Conservation (phyloP, 768 basidiomycete genomes). For the Boletus tomentosulus region DNA sequence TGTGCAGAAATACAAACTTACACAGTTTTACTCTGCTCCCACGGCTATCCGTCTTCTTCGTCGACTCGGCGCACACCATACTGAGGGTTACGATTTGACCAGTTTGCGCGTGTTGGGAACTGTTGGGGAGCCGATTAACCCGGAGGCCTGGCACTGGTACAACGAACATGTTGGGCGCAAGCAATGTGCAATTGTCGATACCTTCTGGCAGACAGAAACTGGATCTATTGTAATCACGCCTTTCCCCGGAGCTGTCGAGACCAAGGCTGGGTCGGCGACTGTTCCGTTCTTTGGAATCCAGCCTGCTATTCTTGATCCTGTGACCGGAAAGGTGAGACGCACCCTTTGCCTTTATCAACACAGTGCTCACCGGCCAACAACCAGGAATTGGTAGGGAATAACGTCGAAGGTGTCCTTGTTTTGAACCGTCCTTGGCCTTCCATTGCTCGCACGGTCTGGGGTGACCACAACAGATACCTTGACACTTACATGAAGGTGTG, state of each 20-base stretch:
- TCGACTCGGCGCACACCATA: slow-evolving; percentile 81
- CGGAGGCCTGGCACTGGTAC: slow-evolving; percentile 99
- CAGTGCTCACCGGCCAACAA: not conserved
- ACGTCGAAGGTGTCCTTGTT: slow-evolving; percentile 87
- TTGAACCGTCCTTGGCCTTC: slow-evolving; percentile 91
- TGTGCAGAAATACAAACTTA: slow-evolving; percentile 88
- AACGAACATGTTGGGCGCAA: slow-evolving; percentile 87
- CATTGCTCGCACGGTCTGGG: slow-evolving; percentile 88
- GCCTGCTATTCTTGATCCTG: slow-evolving; percentile 81
- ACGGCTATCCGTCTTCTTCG: slow-evolving; percentile 93
- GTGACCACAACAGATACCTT: slow-evolving; percentile 84
- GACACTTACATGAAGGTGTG: slow-evolving; percentile 68
- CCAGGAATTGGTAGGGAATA: slow-evolving; percentile 68
- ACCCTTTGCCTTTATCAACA: not conserved
- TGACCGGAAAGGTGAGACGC: slow-evolving; percentile 56
- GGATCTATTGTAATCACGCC: slow-evolving; percentile 94
- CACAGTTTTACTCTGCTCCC: slow-evolving; percentile 94
- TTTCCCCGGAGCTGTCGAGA: slow-evolving; percentile 92
- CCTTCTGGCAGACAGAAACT: slow-evolving; percentile 98
- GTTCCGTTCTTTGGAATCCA: slow-evolving; percentile 98
- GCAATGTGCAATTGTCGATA: slow-evolving; percentile 93
- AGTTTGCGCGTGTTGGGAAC: slow-evolving; percentile 83
- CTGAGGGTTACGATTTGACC: slow-evolving; percentile 76
- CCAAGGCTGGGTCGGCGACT: slow-evolving; percentile 94
- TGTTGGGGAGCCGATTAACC: slow-evolving; percentile 98